Base-by-base conservation (phyloP, 768 basidiomycete genomes). In the Cubamyces lactineus region DNA sequence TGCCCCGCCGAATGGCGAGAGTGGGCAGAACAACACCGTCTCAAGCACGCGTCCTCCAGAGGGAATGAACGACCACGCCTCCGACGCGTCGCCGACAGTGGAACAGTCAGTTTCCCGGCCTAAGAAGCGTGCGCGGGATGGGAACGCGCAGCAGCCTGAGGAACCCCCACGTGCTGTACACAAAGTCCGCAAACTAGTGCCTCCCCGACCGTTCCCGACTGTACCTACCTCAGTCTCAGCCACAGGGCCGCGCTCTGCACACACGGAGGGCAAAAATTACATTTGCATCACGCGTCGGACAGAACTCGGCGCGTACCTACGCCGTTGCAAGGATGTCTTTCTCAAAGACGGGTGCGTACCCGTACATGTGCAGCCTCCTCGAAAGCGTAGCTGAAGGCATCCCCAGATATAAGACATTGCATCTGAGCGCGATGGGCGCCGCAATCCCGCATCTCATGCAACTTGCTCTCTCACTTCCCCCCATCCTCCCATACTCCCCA, bases 401-500 rank as follows among this genome's bases (percentile, higher is more conserved):
- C 42, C 11, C 13, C 66, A 92, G 91, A 39, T 87, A 91, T 69
- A 88, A 88, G 64, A 86, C 83, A 5, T 73, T 96, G 34, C 84
- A 87, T 72, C 74, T 96, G 46, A 85, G 83, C 61, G 94, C 91
- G 6, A 89, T 95, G 86, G 94, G 92, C 24, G 94, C 94, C 5
- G 92, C 94, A 1, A 94, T 96, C 59, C 92, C 94, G 2, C 87
- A 87, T 67, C 84, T 93, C 23, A 75, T 89, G 28, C 85, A 85
- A 49, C 79, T 96, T 15, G 76, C 83, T 13, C 81, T 87, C 5
- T 87, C 91, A 21, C 78, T 95, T 28, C 90, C 92, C 0, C 78
- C 82, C 2, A 85, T 88, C 50, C 79, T 96, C 12, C 91, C 92
- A 0, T 91, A 84, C 68, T 66, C 84, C 0, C 72, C 75, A 40